Percentiles rank a stretch among this genome's conserved stretches.
Evolutionary conservation across 2,329 filamentous ascomycete species (phyloP).

Genomic region (Sporothrix pallida): DNA sequence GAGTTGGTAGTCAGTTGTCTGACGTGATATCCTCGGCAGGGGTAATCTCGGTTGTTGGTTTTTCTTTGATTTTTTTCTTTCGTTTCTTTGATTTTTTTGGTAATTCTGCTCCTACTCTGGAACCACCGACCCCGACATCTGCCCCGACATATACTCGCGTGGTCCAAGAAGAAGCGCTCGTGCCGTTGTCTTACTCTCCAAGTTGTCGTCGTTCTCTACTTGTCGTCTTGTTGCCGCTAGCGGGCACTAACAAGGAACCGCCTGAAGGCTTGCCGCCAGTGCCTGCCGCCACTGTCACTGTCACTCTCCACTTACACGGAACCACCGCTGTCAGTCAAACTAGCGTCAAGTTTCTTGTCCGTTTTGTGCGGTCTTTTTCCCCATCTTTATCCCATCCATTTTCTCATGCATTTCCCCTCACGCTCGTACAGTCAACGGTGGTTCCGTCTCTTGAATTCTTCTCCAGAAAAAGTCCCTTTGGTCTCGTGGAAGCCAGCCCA

Average conservation of each 20-base stretch:
- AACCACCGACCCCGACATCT: neutral
- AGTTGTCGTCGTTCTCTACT: too few relatives aligned
- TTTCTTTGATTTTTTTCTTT: neutral
- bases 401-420: neutral
- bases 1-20: neutral
- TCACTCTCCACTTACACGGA: neutral
- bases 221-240: too few relatives aligned
- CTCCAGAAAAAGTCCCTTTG: neutral
- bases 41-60: neutral
- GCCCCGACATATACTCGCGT: neutral
- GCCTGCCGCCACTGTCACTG: neutral
- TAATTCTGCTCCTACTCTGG: neutral
- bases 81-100: neutral
- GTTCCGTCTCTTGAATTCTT: constrained; percentile 1
- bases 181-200: constrained; percentile 8
- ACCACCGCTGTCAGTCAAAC: constrained; percentile 16
- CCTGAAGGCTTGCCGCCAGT: neutral
- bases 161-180: neutral
- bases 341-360: too few relatives aligned
- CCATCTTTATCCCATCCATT: neutral
- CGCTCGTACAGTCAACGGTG: constrained; percentile 5
- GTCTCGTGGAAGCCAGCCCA: constrained; percentile 13
- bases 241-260: constrained; percentile 5
- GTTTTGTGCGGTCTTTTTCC: neutral
- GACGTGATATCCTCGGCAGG: neutral